Evolutionary conservation across 108 stramenopile genomes (phyloP).

Genomic region (Cyclostephanos invisitatus): DNA sequence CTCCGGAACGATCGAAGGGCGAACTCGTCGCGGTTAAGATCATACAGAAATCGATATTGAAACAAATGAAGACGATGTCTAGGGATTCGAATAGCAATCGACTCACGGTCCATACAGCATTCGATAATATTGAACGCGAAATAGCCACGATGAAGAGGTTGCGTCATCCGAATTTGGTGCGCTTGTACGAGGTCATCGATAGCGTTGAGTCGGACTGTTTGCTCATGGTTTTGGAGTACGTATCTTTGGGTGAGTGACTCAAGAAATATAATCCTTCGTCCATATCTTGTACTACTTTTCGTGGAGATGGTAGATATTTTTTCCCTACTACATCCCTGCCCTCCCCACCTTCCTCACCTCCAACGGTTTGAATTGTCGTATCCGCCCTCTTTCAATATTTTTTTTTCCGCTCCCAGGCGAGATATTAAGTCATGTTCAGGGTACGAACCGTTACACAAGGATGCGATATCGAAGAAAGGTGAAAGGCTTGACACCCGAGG

Average conservation of each 20-base stretch:
- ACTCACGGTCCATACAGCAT: constrained; percentile 69
- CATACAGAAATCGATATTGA: constrained; percentile 76
- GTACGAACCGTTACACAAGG: constrained; percentile 61
- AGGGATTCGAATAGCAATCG: constrained; percentile 37
- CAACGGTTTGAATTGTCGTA: neutral
- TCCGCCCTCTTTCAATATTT: no score
- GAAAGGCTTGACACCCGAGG: constrained; percentile 50
- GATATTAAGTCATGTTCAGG: constrained; percentile 79
- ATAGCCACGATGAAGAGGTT: constrained; percentile 90
- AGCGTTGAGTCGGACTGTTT: constrained; percentile 76
- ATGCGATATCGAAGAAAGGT: constrained; percentile 30
- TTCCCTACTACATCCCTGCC: neutral
- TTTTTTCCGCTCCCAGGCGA: constrained; percentile 17
- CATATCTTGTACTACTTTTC: neutral
- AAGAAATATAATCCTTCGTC: neutral
- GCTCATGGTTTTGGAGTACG: constrained; percentile 90
- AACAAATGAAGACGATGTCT: constrained; percentile 75
- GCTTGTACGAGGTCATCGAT: constrained; percentile 83
- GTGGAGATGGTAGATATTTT: neutral
- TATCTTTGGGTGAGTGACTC: constrained; percentile 63
- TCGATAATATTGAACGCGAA: constrained; percentile 84
- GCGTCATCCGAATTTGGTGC: constrained; percentile 83
- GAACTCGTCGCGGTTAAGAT: constrained; percentile 86
- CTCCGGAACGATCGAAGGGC: constrained; percentile 29
- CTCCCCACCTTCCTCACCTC: neutral